Conservation (phyloP, 805 yeast species). For the Crinitomyces ghanaensis region DNA sequence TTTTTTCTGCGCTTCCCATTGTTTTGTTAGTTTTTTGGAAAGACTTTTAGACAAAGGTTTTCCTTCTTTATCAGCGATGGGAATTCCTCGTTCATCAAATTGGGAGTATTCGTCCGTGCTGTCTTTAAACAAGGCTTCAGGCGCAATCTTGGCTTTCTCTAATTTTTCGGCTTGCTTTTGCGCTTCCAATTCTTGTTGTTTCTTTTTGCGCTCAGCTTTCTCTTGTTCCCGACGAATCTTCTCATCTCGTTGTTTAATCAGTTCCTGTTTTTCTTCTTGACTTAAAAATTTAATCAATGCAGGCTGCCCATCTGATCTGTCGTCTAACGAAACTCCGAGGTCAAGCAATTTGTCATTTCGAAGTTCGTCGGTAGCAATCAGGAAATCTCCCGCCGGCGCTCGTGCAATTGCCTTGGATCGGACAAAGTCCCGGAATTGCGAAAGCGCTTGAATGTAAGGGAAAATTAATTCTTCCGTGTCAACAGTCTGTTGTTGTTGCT, state of each 20-base stretch:
- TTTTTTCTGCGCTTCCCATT: conserved; percentile 70
- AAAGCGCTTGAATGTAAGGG: conserved; percentile 71
- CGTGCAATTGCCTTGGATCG: conserved; percentile 61
- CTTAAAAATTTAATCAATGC: conserved; percentile 77
- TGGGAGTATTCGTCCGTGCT: conserved; percentile 44
- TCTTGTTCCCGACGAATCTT: conserved; percentile 44
- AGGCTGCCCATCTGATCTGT: conserved; percentile 63
- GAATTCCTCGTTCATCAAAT: conserved; percentile 83
- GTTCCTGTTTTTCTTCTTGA: conserved; percentile 54
- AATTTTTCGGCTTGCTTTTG: conserved; percentile 46
- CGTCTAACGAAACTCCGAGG: conserved; percentile 79
- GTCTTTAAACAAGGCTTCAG: conserved; percentile 65
- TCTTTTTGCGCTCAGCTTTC: conserved; percentile 45
- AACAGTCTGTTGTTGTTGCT: conserved; percentile 16
- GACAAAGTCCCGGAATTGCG: conserved; percentile 72
- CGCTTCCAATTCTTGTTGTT: conserved; percentile 19
- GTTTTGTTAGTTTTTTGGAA: conserved; percentile 71
- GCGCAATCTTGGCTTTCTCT: conserved; percentile 61
- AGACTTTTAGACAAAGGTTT: conserved; percentile 70
- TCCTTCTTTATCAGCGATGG: conserved; percentile 64
- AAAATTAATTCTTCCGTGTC: conserved; percentile 53
- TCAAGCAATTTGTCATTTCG: conserved; percentile 62
- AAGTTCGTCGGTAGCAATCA: conserved; percentile 62
- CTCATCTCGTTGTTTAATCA: conserved; percentile 44
- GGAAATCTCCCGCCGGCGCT: conserved; percentile 39